A percentile compares a stretch with the other conserved stretches of the same genome.
phyloP scores from a whole-genome alignment of 768 basidiomycete species.

The Termitomyces eurrhizus region DNA sequence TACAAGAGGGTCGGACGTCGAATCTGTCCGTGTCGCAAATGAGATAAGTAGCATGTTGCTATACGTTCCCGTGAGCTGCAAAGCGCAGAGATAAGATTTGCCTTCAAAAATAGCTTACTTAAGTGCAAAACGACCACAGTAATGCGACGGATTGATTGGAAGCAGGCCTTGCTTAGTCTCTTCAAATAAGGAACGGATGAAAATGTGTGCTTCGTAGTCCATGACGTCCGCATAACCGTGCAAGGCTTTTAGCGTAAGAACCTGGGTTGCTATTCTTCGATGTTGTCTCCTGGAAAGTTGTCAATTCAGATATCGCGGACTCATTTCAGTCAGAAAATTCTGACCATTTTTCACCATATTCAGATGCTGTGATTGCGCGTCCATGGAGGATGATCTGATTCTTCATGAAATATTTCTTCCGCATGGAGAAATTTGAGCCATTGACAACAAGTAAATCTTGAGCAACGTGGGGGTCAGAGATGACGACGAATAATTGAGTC shows the following conservation, averaged over 20 bases:
- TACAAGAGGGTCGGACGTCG: slow-evolving; percentile 32
- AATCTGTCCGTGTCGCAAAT: slow-evolving; percentile 38
- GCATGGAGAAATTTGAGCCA: slow-evolving; percentile 30
- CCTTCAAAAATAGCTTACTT: slow-evolving; percentile 10
- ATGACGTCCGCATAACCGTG: slow-evolving; percentile 29
- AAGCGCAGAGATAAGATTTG: neutral
- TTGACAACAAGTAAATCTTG: slow-evolving; percentile 32
- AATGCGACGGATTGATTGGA: slow-evolving; percentile 33
- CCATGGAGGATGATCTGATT: slow-evolving; percentile 29
- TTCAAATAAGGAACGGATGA: slow-evolving; percentile 33
- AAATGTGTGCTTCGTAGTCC: slow-evolving; percentile 35
- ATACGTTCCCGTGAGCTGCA: neutral
- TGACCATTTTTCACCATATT: slow-evolving; percentile 29
- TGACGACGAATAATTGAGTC: slow-evolving; percentile 31
- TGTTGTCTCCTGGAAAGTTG: slow-evolving; percentile 31
- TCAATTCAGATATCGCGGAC: neutral
- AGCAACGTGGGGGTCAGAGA: slow-evolving; percentile 30
- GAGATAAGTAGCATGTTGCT: slow-evolving; percentile 43
- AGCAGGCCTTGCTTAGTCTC: slow-evolving; percentile 24
- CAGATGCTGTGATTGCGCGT: slow-evolving; percentile 29
- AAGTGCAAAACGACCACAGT: slow-evolving; percentile 31
- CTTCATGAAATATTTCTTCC: slow-evolving; percentile 33
- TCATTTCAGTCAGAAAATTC: neutral
- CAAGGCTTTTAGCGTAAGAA: slow-evolving; percentile 31
- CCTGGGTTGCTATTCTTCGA: slow-evolving; percentile 32